phyloP scores from a whole-genome alignment of 1,284 basidiomycete genomes.

The Sporisorium exsertum region DNA sequence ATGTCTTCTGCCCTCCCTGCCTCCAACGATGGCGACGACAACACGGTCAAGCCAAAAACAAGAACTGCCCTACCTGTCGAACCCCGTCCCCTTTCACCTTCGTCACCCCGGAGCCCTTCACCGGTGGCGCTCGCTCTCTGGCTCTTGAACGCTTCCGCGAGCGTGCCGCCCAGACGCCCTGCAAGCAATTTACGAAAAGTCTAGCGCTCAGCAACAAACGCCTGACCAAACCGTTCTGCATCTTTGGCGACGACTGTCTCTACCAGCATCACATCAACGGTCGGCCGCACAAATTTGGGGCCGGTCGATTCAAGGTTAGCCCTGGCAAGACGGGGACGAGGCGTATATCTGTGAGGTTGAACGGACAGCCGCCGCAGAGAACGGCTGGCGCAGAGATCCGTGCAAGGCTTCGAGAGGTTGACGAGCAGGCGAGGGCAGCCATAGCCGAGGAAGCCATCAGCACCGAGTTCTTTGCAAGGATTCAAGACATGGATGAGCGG shows the following conservation, averaged over 20 bases:
- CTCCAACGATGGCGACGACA: constrained; percentile 38
- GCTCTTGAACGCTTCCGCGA: constrained; percentile 26
- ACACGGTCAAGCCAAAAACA: constrained; percentile 18
- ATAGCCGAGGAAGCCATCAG: constrained; percentile 4
- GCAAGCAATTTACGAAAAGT: constrained; percentile 42
- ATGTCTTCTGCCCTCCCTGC: constrained; percentile 45
- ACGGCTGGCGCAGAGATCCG: background rate
- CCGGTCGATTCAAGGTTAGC: constrained; percentile 7
- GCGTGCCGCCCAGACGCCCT: constrained; percentile 23
- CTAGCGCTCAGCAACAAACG: constrained; percentile 16
- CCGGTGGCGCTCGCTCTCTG: constrained; percentile 9
- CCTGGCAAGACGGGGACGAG: constrained; percentile 5
- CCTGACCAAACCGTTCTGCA: constrained; percentile 24
- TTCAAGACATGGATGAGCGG: constrained; percentile 13
- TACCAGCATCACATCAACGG: constrained; percentile 39
- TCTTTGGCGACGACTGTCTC: constrained; percentile 46
- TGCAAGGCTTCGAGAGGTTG: constrained; percentile 7
- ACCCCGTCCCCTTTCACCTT: constrained; percentile 29
- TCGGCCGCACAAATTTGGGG: constrained; percentile 22
- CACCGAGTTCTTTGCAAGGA: constrained; percentile 5
- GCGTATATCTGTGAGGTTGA: constrained; percentile 8
- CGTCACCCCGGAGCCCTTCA: constrained; percentile 31
- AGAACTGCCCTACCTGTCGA: constrained; percentile 46
- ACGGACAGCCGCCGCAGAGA: background rate
- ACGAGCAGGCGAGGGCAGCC: constrained; percentile 11